Conservation (phyloP, 2,329 filamentous ascomycete species). For the Thielaviopsis ethacetica region DNA sequence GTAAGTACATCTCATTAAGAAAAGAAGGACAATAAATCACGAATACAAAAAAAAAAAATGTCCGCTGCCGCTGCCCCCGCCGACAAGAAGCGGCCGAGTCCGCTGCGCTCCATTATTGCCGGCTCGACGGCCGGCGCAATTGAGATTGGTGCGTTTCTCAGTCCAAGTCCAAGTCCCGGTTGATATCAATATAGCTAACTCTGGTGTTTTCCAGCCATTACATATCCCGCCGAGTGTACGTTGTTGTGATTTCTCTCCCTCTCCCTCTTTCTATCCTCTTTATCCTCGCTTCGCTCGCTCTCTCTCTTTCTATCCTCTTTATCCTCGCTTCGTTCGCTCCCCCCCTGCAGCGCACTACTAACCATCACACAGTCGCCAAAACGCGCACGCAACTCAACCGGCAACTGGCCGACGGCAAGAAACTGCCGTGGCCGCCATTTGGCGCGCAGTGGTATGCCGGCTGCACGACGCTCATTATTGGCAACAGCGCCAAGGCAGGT, state of each 20-base stretch:
- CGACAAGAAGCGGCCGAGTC: constrained; percentile 43
- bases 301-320: no score
- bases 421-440: constrained; percentile 88
- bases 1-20: not conserved
- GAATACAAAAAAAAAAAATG: not conserved
- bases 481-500: constrained; percentile 90
- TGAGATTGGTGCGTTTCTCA: constrained; percentile 53
- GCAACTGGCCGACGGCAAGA: constrained; percentile 62
- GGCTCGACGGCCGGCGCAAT: constrained; percentile 87
- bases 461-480: constrained; percentile 91
- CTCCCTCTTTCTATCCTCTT: constrained; percentile 3
- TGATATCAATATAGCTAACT: constrained; percentile 1
- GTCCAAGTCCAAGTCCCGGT: not conserved
- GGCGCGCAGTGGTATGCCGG: constrained; percentile 93
- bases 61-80: not conserved
- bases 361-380: constrained; percentile 55
- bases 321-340: no score
- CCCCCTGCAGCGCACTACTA: constrained; percentile 7
- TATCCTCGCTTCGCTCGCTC: no score
- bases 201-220: constrained; percentile 47
- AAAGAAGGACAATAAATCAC: not conserved
- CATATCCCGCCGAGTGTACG: constrained; percentile 85
- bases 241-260: constrained; percentile 8
- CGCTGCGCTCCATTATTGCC: constrained; percentile 76
- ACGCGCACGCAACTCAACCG: constrained; percentile 88